Percentiles rank a stretch among this genome's conserved stretches.
phyloP scores from a whole-genome alignment of 495 filamentous ascomycete genomes.

The Parathielavia hyrcaniae region DNA sequence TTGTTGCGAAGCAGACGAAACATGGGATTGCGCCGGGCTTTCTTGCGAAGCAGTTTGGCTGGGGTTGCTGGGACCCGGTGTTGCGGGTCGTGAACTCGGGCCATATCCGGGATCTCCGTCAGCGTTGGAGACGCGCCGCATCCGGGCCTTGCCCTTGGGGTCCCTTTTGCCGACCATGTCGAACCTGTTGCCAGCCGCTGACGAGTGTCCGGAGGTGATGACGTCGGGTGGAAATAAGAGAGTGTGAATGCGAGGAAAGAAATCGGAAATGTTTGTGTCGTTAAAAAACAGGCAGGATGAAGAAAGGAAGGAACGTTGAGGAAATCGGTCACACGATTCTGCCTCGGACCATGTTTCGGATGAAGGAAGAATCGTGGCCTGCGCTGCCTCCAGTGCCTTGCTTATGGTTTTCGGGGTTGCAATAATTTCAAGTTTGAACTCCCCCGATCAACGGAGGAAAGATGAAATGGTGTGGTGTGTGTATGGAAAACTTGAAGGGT shows the following conservation, averaged over 20 bases:
- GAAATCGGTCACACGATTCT: background rate
- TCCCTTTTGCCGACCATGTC: background rate
- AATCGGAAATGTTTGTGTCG: background rate
- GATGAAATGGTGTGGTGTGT: background rate
- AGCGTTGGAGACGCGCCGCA: background rate
- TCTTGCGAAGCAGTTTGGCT: background rate
- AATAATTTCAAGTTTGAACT: no score
- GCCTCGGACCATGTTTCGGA: background rate
- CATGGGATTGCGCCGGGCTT: conserved; percentile 3
- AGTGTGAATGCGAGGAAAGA: background rate
- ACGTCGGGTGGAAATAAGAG: background rate
- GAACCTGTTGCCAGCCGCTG: background rate
- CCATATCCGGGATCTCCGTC: background rate
- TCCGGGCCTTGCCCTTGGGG: background rate
- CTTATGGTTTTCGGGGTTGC: no score
- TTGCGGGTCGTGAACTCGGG: background rate
- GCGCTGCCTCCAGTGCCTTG: no score
- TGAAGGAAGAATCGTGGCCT: background rate
- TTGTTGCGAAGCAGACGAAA: background rate
- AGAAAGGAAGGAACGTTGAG: background rate
- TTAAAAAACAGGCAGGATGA: conserved; percentile 2
- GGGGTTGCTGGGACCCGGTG: background rate
- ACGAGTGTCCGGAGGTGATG: conserved; percentile 2
- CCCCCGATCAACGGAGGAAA: no score
- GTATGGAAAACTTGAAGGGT: background rate